Evolutionary conservation across 208 protist species (phyloP), one percentile per base, ranked within the genome.

Genomic region (Endotrypanum monterogeii): DNA sequence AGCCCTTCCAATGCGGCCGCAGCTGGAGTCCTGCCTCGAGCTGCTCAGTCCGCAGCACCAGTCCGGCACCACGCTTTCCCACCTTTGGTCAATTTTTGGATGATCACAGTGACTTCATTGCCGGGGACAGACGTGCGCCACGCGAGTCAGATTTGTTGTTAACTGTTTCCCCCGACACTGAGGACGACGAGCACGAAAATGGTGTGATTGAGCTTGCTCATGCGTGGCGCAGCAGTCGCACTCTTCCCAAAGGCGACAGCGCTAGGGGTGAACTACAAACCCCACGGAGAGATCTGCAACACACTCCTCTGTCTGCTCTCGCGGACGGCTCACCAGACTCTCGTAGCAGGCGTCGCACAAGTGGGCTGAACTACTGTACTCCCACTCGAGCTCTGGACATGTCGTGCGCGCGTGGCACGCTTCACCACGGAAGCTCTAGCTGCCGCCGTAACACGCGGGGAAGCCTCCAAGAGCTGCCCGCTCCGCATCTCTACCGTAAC

Each of bases 51-150:
- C 83, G 80, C 44, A 83, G 82, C 23, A 39, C 57, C 54, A 94
- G 88, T 72, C 92, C 92, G 35, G 86, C 89, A 9, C 92, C 92
- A 37, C 92, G 92, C 52, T 96, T 96, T 52, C 92, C 92, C 3
- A 84, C 75, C 35, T 96, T 93, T 67, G 83, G 80, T 7, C 74
- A 93, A 74, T 94, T 90, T 54, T 72, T 96, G 39, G 90, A 87
- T 51, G 91, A 94, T 18, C 84, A 88, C 46, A 68, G 78, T 23
- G 54, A 67, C n/a, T 63, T 74, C 2, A 75, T n/a, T n/a, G 72
- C 65, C 28, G 69, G 62, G 14, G 56, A 84, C 46, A 63, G 68
- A 41, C 48, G 77, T 9, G 55, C 74, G 23, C 71, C 74, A 25
- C 80, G 72, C 0, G 56, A 67, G n/a, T 84, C 76, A 23, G 68